phyloP scores from a whole-genome alignment of 2,329 filamentous ascomycete genomes.

The Atkinsonella hypoxylon region DNA sequence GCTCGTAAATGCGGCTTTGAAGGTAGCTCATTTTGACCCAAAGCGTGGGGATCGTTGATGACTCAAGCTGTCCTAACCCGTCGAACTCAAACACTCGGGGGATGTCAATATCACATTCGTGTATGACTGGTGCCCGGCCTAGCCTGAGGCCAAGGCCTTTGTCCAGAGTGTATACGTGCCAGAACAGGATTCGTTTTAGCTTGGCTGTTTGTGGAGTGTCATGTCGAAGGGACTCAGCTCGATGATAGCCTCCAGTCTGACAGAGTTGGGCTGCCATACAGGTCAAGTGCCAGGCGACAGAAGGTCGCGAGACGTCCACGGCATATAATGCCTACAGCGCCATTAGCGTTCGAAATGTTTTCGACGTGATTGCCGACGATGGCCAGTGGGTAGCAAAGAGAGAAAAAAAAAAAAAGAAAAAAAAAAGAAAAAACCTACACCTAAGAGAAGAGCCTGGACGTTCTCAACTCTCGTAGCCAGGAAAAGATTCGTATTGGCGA shows the following conservation, averaged over 20 bases:
- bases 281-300: constrained; percentile 51
- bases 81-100: constrained; percentile 31
- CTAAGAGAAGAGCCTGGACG: constrained; percentile 46
- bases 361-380: not conserved
- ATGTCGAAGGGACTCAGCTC: constrained; percentile 22
- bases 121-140: constrained; percentile 44
- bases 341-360: not conserved
- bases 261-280: constrained; percentile 47
- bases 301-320: constrained; percentile 49
- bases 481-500: constrained; percentile 42
- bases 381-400: not conserved
- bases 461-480: constrained; percentile 42
- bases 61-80: constrained; percentile 21
- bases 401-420: not conserved
- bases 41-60: constrained; percentile 29
- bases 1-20: constrained; percentile 47
- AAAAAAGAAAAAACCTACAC: constrained; percentile 26
- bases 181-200: constrained; percentile 33
- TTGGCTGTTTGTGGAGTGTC: constrained; percentile 21
- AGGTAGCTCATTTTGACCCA: constrained; percentile 46
- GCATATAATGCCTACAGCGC: constrained; percentile 43
- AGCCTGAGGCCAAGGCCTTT: constrained; percentile 46
- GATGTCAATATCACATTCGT: constrained; percentile 47
- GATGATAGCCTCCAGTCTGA: constrained; percentile 51
- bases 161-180: constrained; percentile 44